Conservation (phyloP, 2,329 filamentous ascomycete genomes). For the Lasiodiplodia theobromae region DNA sequence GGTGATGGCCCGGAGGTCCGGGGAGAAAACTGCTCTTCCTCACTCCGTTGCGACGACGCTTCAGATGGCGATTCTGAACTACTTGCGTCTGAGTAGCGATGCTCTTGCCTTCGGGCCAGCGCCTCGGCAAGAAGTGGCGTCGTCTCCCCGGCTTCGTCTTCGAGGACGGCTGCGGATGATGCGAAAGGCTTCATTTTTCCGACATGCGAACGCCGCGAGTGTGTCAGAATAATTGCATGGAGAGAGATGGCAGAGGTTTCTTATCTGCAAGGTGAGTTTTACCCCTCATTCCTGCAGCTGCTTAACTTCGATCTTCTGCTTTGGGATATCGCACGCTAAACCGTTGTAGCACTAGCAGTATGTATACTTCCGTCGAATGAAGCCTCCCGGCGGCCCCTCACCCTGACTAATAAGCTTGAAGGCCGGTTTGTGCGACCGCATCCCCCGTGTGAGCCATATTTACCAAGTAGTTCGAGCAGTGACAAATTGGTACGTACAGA, state of each 20-base stretch:
- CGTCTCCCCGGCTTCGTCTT: slow-evolving; percentile 7
- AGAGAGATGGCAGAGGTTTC: background rate
- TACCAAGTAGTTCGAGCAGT: no score
- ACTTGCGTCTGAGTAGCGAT: background rate
- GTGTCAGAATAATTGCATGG: background rate
- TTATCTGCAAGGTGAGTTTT: background rate
- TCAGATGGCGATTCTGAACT: background rate
- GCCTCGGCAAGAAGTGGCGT: background rate
- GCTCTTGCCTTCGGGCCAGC: background rate
- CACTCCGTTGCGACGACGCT: background rate
- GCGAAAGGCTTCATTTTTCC: background rate
- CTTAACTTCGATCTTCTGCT: background rate
- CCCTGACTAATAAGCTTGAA: no score
- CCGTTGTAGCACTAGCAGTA: no score
- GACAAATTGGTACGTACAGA: no score
- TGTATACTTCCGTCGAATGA: no score
- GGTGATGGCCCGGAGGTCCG: no score
- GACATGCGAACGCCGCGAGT: background rate
- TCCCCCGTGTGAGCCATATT: no score
- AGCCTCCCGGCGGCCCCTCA: no score
- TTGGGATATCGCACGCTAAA: no score
- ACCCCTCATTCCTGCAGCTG: slow-evolving; percentile 11
- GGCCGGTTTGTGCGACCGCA: no score
- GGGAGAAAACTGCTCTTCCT: background rate
- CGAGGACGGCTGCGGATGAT: slow-evolving; percentile 1